Base-by-base conservation (phyloP, 2,329 filamentous ascomycete species). In the Peltaster fructicola region DNA sequence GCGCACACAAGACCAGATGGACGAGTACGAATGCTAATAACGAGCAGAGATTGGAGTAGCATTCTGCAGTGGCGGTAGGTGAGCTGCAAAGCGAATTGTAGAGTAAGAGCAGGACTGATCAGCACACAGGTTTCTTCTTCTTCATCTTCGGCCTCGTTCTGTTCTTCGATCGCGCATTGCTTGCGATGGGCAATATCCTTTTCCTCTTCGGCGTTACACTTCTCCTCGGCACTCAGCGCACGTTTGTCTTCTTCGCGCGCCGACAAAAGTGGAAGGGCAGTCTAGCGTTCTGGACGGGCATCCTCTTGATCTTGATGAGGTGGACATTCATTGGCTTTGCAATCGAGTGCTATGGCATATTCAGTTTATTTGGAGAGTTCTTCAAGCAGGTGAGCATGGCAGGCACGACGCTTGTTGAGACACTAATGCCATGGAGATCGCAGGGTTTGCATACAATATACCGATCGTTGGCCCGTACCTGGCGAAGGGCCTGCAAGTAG, bases 121-220 rank as follows among this genome's bases (percentile, higher is more conserved):
- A 20, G 10, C 20, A 31, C 7, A 29, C 50, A 91, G 85, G 85
- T 52, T 81, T 78, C 38, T 74, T 95, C 61, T 98, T 98, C 63
- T 69, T 98, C 29, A 68, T 93, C 48, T 79, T 81, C 47, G 88
- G 88, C 32, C 80, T 98, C 7, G 65, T 98, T 55, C 68, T 98
- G 56, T 95, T 98, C 61, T 98, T 98, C 59, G 88, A 98, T 56
- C 72, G 88, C 37, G 80, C 88, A 45, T 84, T 95, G 80, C 71
- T 98, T 29, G 85, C 85, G 39, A 95, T 95, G 88, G 88, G 88
- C 57, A 95, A 95, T 48, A 90, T 98, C 52, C 81, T 98, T 51
- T 95, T 98, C 64, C 70, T 98, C 27, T 80, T 92, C 57, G 88
- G 88, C 51, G 70, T 98, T 14, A 91, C 84, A 15, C 76, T 95